phyloP scores from a whole-genome alignment of 2,329 filamentous ascomycete species.

The Cladophialophora bantiana region DNA sequence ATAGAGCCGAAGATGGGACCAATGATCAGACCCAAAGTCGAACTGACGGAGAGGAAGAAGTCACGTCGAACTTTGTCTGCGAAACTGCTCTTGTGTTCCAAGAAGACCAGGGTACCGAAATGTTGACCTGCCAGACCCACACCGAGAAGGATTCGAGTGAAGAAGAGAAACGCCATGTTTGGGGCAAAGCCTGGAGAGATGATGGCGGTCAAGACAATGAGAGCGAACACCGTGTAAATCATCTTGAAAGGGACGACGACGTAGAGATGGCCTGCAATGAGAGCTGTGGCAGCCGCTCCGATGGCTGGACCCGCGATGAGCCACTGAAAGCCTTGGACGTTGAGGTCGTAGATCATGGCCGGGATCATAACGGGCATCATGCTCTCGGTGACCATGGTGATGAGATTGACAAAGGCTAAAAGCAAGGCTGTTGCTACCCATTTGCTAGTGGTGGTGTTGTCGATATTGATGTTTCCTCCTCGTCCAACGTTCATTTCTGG shows the following conservation, averaged over 20 bases:
- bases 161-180: constrained; percentile 30
- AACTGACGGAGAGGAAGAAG: constrained; percentile 31
- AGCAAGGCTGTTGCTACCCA: constrained; percentile 28
- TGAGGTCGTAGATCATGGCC: constrained; percentile 26
- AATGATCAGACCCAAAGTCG: constrained; percentile 26
- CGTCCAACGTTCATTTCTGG: not conserved
- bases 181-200: constrained; percentile 24
- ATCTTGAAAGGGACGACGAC: constrained; percentile 28
- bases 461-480: constrained; percentile 1
- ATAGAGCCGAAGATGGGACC: constrained; percentile 31
- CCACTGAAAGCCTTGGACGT: constrained; percentile 34
- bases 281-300: constrained; percentile 28
- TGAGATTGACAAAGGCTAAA: constrained; percentile 27
- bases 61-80: constrained; percentile 32
- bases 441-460: constrained; percentile 1
- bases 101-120: constrained; percentile 29
- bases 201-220: constrained; percentile 26
- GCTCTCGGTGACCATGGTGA: constrained; percentile 24
- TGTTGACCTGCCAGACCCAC: constrained; percentile 32
- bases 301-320: constrained; percentile 29
- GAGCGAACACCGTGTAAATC: constrained; percentile 25
- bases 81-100: constrained; percentile 30
- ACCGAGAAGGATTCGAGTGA: constrained; percentile 24
- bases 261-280: constrained; percentile 32
- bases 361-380: constrained; percentile 33